Evolutionary conservation across 345 rosid species (phyloP).

Genomic region (Gynandropsis gynandra): DNA sequence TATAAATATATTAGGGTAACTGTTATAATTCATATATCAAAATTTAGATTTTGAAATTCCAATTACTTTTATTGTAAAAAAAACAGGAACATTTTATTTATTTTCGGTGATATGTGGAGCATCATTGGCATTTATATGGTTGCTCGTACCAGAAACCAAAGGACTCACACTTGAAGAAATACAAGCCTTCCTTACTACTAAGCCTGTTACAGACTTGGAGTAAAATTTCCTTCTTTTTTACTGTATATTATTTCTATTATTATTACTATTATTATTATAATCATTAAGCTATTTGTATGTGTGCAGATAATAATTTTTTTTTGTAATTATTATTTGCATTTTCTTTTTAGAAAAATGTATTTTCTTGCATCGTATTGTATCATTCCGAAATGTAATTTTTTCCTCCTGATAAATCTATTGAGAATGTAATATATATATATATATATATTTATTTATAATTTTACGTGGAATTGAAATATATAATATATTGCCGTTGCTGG

Average conservation of each 20-base stretch:
- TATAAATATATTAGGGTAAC: too few relatives aligned
- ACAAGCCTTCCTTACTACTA: conserved; percentile 34
- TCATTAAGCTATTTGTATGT: neutral
- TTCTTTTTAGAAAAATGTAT: neutral
- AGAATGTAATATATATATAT: too few relatives aligned
- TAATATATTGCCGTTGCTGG: too few relatives aligned
- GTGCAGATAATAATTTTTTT: conserved; percentile 4
- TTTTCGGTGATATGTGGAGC: conserved; percentile 26
- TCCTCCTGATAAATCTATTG: too few relatives aligned
- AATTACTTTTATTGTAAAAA: neutral
- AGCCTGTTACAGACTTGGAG: neutral
- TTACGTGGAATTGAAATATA: too few relatives aligned
- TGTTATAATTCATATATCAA: too few relatives aligned
- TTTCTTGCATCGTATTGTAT: too few relatives aligned
- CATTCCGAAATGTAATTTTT: too few relatives aligned
- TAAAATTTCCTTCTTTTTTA: neutral
- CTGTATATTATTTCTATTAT: neutral
- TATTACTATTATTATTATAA: neutral
- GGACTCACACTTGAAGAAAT: conserved; percentile 56
- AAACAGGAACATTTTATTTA: conserved; percentile 43
- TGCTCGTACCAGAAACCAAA: conserved; percentile 54
- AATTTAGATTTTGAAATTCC: neutral
- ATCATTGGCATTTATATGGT: conserved; percentile 31
- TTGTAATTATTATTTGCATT: conserved; percentile 7
- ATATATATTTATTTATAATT: too few relatives aligned